Percentiles rank a stretch among this genome's conserved stretches.
phyloP scores from a whole-genome alignment of 305 asterid genomes.

The Lippia alba region DNA sequence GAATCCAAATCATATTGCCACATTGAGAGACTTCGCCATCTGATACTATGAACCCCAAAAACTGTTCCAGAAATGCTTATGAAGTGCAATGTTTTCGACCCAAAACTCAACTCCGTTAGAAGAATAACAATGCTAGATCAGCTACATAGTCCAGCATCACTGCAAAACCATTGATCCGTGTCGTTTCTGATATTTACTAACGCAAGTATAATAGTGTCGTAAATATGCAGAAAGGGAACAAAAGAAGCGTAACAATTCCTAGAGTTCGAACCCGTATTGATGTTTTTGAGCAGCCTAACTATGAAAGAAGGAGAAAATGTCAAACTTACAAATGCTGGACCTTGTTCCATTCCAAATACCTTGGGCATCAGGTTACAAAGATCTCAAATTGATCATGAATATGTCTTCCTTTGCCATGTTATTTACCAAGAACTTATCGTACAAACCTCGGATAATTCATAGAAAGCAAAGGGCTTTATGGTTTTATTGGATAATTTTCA shows the following conservation, averaged over 20 bases:
- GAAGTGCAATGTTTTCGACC: no score
- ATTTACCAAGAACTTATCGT: not conserved
- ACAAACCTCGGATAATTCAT: not conserved
- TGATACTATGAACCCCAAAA: no score
- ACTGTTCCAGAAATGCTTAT: no score
- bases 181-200: no score
- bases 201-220: not conserved
- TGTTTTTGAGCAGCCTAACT: not conserved
- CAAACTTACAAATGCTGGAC: not conserved
- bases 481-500: not conserved
- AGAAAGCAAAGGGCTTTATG: not conserved
- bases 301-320: not conserved
- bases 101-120: no score
- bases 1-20: no score
- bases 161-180: no score
- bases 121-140: no score
- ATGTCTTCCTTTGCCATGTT: not conserved
- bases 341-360: not conserved
- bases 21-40: no score
- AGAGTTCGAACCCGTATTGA: not conserved
- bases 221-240: not conserved
- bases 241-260: not conserved
- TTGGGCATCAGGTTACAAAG: not conserved
- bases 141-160: no score
- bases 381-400: slow-evolving; percentile 2